These are phyloP conservation scores for Diaporthe sp. DNA, from an alignment of 2,329 filamentous ascomycete species.

Conservation along the genomic window DNA sequence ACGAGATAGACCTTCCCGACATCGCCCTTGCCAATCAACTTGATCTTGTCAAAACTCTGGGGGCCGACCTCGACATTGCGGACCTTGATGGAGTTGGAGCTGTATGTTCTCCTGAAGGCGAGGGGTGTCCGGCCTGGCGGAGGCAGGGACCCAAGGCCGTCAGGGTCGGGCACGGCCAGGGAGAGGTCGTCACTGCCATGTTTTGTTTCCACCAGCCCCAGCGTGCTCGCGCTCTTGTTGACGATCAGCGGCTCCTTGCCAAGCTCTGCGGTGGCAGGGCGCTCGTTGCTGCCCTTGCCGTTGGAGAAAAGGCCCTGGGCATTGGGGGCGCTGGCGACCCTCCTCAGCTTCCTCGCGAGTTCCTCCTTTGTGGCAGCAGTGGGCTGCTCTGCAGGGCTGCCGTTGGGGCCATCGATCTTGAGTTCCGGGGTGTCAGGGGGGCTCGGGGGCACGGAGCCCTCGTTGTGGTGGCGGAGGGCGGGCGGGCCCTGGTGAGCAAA, in stretches of 20 bases:
- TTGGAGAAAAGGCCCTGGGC: constrained; percentile 89
- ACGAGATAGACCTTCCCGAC: constrained; percentile 99
- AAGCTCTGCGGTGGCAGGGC: constrained; percentile 87
- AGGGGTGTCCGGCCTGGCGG: constrained; percentile 77
- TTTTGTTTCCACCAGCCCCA: constrained; percentile 63
- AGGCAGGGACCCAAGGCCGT: constrained; percentile 73
- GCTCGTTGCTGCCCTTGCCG: constrained; percentile 70
- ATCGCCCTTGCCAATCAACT: constrained; percentile 98
- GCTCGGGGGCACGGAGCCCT: constrained; percentile 91
- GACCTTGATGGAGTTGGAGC: constrained; percentile 99
- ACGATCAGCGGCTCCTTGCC: constrained; percentile 83
- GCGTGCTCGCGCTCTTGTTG: constrained; percentile 64
- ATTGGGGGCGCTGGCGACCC: constrained; percentile 97
- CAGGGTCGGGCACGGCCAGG: constrained; percentile 60
- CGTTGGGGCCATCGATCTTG: constrained; percentile 78
- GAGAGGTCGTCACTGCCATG: constrained; percentile 55
- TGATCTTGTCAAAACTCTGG: constrained; percentile 98
- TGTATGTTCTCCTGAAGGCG: constrained; percentile 94
- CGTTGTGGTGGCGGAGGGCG: constrained; percentile 93
- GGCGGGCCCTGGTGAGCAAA: constrained; percentile 97
- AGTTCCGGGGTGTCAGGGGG: constrained; percentile 90
- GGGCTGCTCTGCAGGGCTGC: constrained; percentile 75
- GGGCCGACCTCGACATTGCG: constrained; percentile 96
- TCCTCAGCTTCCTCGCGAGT: constrained; percentile 89
- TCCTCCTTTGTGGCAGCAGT: constrained; percentile 91